These are phyloP conservation scores for Nakazawaea molendinolei DNA, from an alignment of 805 yeast species.

Conservation along the genomic window DNA sequence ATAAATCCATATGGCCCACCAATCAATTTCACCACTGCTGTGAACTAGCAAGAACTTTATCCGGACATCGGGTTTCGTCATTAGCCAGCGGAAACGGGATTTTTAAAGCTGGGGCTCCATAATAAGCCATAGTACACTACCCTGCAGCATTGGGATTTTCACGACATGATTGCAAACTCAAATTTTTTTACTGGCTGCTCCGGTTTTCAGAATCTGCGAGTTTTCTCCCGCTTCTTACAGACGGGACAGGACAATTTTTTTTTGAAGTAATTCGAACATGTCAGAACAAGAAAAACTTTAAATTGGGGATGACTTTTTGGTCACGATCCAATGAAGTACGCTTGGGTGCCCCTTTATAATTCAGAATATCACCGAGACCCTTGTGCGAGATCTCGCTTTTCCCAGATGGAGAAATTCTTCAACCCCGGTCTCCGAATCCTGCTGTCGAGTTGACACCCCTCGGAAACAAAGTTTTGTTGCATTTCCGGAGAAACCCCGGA, in stretches of 20 bases:
- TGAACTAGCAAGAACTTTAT: neutral
- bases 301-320: no score
- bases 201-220: neutral
- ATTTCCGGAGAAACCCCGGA: no score
- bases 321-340: no score
- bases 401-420: no score
- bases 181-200: conserved; percentile 7
- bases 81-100: conserved; percentile 5
- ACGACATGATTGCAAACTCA: conserved; percentile 2
- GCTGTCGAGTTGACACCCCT: no score
- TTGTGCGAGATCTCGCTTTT: no score
- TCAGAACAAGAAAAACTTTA: neutral
- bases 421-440: no score
- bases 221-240: neutral
- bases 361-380: no score
- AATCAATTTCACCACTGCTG: no score
- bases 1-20: no score
- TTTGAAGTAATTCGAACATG: neutral
- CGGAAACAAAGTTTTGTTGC: no score
- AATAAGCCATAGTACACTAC: neutral
- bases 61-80: conserved; percentile 9
- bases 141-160: conserved; percentile 7
- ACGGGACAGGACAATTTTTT: neutral
- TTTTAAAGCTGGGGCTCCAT: conserved; percentile 4
- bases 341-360: no score